These are phyloP conservation scores for Tolypocladium capitatum DNA, from an alignment of 2,329 filamentous ascomycete species.

Conservation along the genomic window DNA sequence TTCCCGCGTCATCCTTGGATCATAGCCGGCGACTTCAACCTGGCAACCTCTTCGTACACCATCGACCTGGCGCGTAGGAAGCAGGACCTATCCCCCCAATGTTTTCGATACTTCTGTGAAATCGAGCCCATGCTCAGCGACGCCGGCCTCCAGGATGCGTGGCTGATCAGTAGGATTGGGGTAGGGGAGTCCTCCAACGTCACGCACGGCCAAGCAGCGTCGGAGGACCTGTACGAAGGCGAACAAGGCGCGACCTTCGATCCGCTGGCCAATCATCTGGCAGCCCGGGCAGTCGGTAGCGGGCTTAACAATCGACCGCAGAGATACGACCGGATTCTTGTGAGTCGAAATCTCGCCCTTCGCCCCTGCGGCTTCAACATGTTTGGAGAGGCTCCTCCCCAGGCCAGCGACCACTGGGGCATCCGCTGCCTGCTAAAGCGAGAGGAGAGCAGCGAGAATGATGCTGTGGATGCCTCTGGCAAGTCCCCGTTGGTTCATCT, in stretches of 20 bases:
- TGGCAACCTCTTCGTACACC: constrained; percentile 44
- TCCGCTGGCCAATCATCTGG: constrained; percentile 41
- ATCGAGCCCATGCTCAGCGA: constrained; percentile 34
- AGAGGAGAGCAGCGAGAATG: background rate
- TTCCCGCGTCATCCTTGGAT: constrained; percentile 37
- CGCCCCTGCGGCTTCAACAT: constrained; percentile 34
- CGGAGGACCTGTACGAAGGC: constrained; percentile 33
- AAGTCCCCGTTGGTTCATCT: constrained; percentile 14
- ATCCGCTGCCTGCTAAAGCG: constrained; percentile 29
- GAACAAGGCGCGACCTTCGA: constrained; percentile 55
- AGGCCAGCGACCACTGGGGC: constrained; percentile 45
- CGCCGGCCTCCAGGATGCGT: constrained; percentile 37
- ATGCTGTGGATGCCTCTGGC: background rate
- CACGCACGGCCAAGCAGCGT: constrained; percentile 10
- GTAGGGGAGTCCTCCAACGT: constrained; percentile 24
- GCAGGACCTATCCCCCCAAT: constrained; percentile 38
- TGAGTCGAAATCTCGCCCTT: constrained; percentile 27
- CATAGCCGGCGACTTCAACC: constrained; percentile 52
- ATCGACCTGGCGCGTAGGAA: constrained; percentile 38
- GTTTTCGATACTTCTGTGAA: constrained; percentile 25
- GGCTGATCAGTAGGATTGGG: constrained; percentile 31
- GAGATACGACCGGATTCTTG: constrained; percentile 50
- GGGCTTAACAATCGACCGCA: constrained; percentile 43
- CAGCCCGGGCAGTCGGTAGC: constrained; percentile 32
- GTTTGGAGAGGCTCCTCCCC: constrained; percentile 31